Percentiles rank a stretch among this genome's conserved stretches.
phyloP scores from a whole-genome alignment of 2,329 filamentous ascomycete species.

The Dactylella cylindrospora region DNA sequence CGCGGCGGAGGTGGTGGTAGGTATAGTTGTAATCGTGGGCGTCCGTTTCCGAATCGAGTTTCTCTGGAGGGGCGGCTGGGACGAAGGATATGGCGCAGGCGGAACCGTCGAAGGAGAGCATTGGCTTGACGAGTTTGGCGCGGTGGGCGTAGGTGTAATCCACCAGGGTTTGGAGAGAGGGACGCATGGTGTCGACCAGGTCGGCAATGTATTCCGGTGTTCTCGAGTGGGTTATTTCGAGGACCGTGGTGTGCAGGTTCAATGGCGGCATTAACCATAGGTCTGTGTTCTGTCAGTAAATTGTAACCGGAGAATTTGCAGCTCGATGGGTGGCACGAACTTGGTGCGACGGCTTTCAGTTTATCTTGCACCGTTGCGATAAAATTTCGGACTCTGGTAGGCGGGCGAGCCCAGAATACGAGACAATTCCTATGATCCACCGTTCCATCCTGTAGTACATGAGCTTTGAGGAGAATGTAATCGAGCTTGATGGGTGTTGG shows the following conservation, averaged over 20 bases:
- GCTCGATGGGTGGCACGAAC: slow-evolving; percentile 59
- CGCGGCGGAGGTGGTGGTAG: slow-evolving; percentile 85
- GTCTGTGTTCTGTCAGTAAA: slow-evolving; percentile 55
- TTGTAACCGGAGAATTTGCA: background rate
- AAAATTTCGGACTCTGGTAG: slow-evolving; percentile 68
- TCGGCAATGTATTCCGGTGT: slow-evolving; percentile 67
- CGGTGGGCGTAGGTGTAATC: slow-evolving; percentile 69
- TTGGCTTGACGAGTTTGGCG: slow-evolving; percentile 64
- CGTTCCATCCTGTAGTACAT: slow-evolving; percentile 39
- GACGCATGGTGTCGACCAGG: slow-evolving; percentile 61
- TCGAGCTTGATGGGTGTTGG: slow-evolving; percentile 71
- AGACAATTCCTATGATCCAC: slow-evolving; percentile 77
- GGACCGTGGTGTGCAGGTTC: slow-evolving; percentile 77
- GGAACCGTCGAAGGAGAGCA: slow-evolving; percentile 79
- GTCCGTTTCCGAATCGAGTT: background rate
- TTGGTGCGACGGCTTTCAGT: slow-evolving; percentile 65
- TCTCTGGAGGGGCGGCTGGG: slow-evolving; percentile 61
- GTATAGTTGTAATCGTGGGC: slow-evolving; percentile 62
- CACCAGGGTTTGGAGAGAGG: slow-evolving; percentile 61
- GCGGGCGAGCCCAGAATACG: slow-evolving; percentile 84
- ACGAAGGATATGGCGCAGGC: slow-evolving; percentile 86
- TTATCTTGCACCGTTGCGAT: slow-evolving; percentile 69
- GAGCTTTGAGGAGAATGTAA: slow-evolving; percentile 56
- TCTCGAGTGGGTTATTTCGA: slow-evolving; percentile 81
- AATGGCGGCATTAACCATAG: slow-evolving; percentile 83